Evolutionary conservation across 169 alveolate genomes (phyloP), one percentile per base, ranked within the genome.

Genomic region (Plasmodium vivax): DNA sequence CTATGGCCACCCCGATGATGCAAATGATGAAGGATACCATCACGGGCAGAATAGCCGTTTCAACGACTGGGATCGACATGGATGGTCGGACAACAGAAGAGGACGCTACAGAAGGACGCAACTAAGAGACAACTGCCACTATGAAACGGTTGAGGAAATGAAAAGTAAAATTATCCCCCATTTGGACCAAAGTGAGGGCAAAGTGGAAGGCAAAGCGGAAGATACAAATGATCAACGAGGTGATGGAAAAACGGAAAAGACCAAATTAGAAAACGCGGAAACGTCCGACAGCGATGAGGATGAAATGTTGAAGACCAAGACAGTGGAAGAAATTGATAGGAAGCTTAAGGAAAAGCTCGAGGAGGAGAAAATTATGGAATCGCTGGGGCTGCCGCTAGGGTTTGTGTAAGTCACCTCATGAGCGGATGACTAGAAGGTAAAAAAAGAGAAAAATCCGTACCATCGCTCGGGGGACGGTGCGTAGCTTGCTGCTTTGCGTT

Each of bases 281-380:
- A 45, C 72, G 71, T 23, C 32, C 8, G 58, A 72, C 1, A 84
- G 47, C 5, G 84, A 84, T 72, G 83, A 84, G 27, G 79, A 74
- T 45, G 93, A 71, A 71, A 41, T 38, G 5, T 30, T 30, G 56
- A 16, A 84, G 23, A 38, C 12, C 47, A n/a, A 41, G 54, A 71
- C 16, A 41, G 74, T 38, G 19, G 83, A 84, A 38, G 93, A 84
- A 84, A 84, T 84, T 72, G 77, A 84, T 72, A 84, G 77, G 77
- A 84, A 72, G 93, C 71, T 84, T 27, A 58, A 84, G 36, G 93
- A 84, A 84, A 84, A 84, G 47, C 62, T 84, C n/a, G 84, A 84
- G 79, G 93, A 84, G 83, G 93, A 84, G 56, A 84, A 71, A 72
- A 84, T 72, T 80, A 84, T 84, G 93, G 84, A 72, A 84, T 84